phyloP scores from a whole-genome alignment of 2,329 filamentous ascomycete genomes.

The Colletotrichum sublineola region DNA sequence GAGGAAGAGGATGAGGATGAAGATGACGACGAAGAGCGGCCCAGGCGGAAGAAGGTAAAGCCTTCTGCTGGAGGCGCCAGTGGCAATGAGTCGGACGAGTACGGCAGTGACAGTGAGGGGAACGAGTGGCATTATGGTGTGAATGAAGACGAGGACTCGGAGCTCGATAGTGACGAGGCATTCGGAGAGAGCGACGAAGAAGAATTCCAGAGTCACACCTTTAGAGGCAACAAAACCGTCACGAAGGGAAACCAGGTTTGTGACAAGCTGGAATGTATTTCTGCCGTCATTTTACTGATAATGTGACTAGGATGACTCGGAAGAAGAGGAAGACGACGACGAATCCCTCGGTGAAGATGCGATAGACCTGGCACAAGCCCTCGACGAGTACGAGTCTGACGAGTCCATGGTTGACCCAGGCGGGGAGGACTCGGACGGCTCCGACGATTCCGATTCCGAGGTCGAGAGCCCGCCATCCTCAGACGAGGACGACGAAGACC shows the following conservation, averaged over 20 bases:
- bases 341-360: constrained; percentile 71
- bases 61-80: constrained; percentile 59
- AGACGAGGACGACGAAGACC: constrained; percentile 64
- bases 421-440: constrained; percentile 48
- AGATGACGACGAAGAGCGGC: constrained; percentile 63
- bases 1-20: constrained; percentile 50
- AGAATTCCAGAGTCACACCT: constrained; percentile 79
- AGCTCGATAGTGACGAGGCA: constrained; percentile 80
- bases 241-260: constrained; percentile 48
- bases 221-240: constrained; percentile 61
- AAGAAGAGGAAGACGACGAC: constrained; percentile 67
- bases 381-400: constrained; percentile 66
- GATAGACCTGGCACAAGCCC: constrained; percentile 69
- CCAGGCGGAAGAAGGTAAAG: constrained; percentile 57
- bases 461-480: constrained; percentile 64
- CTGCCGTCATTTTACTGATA: constrained; percentile 57
- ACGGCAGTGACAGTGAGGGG: constrained; percentile 86
- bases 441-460: constrained; percentile 58
- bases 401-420: constrained; percentile 59
- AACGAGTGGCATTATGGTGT: constrained; percentile 86
- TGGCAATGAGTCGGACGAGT: constrained; percentile 73
- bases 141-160: constrained; percentile 71
- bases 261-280: background rate
- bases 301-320: constrained; percentile 69
- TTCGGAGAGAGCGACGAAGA: constrained; percentile 92